phyloP scores from a whole-genome alignment of 2,329 filamentous ascomycete species.

The Periconia sp. region DNA sequence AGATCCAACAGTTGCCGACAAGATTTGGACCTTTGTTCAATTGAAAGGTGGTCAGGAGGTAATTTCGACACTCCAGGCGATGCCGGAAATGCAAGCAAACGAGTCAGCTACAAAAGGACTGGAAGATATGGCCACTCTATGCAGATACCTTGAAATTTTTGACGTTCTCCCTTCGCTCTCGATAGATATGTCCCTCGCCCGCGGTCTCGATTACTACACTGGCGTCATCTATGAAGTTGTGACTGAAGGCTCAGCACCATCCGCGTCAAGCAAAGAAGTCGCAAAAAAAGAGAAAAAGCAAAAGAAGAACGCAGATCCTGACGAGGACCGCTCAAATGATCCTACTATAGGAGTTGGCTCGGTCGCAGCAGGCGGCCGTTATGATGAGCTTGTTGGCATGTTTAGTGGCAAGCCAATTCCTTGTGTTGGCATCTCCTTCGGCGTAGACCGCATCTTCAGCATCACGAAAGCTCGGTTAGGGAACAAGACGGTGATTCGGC shows the following conservation, averaged over 20 bases:
- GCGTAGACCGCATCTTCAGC: slow-evolving; percentile 93
- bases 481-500: slow-evolving; percentile 62
- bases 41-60: slow-evolving; percentile 77
- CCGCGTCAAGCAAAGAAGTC: slow-evolving; percentile 46
- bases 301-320: slow-evolving; percentile 41
- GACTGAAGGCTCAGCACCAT: slow-evolving; percentile 74
- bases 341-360: slow-evolving; percentile 85
- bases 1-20: slow-evolving; percentile 76
- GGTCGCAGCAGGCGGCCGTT: slow-evolving; percentile 87
- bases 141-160: slow-evolving; percentile 82
- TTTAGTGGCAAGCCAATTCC: slow-evolving; percentile 89
- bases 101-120: slow-evolving; percentile 78
- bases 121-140: slow-evolving; percentile 79
- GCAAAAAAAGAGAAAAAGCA: slow-evolving; percentile 47
- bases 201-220: slow-evolving; percentile 92
- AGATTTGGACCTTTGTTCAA: slow-evolving; percentile 84
- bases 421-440: slow-evolving; percentile 91
- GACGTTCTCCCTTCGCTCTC: slow-evolving; percentile 75
- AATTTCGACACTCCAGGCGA: slow-evolving; percentile 70
- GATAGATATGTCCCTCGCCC: slow-evolving; percentile 87
- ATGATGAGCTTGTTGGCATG: slow-evolving; percentile 94
- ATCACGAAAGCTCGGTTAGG: slow-evolving; percentile 82
- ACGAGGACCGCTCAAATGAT: slow-evolving; percentile 76
- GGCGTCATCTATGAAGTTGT: slow-evolving; percentile 90
- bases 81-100: slow-evolving; percentile 73